Evolutionary conservation across 495 filamentous ascomycete genomes (phyloP).

Genomic region (Platismatia glauca): DNA sequence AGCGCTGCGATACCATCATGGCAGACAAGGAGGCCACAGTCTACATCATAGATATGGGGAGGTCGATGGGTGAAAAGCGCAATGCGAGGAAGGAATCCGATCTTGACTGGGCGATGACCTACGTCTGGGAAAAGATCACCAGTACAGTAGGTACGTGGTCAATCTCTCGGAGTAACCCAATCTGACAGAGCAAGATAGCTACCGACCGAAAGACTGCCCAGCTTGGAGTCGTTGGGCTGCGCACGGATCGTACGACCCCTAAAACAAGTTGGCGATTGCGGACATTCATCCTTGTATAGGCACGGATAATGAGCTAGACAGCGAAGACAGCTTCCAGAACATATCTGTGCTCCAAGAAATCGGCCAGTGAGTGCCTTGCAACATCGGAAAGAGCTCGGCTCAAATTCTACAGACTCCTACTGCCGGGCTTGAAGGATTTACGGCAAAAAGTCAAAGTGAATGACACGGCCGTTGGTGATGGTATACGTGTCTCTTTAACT

Average conservation of each 20-base stretch:
- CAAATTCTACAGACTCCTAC: slow-evolving; percentile 46
- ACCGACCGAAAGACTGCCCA: slow-evolving; percentile 74
- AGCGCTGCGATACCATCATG: slow-evolving; percentile 42
- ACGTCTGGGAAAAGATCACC: slow-evolving; percentile 94
- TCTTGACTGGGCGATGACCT: slow-evolving; percentile 82
- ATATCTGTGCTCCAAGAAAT: slow-evolving; percentile 68
- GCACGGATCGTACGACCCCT: slow-evolving; percentile 54
- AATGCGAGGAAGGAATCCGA: slow-evolving; percentile 71
- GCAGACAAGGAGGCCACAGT: slow-evolving; percentile 90
- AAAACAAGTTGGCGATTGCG: slow-evolving; percentile 10
- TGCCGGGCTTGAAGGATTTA: slow-evolving; percentile 60
- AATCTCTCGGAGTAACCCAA: not conserved
- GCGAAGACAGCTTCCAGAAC: slow-evolving; percentile 60
- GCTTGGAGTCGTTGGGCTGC: slow-evolving; percentile 72
- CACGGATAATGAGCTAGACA: slow-evolving; percentile 57
- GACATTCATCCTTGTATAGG: slow-evolving; percentile 32
- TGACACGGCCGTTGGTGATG: slow-evolving; percentile 64
- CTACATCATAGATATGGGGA: slow-evolving; percentile 81
- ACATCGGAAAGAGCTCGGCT: not conserved
- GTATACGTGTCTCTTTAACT: slow-evolving; percentile 26
- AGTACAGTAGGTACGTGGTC: slow-evolving; percentile 47
- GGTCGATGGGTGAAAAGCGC: slow-evolving; percentile 68
- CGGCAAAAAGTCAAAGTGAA: slow-evolving; percentile 54
- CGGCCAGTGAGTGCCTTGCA: slow-evolving; percentile 43
- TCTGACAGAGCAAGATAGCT: slow-evolving; percentile 48